Conservation (phyloP, 345 rosid genomes). For the Eucalyptus cladocalyx region DNA sequence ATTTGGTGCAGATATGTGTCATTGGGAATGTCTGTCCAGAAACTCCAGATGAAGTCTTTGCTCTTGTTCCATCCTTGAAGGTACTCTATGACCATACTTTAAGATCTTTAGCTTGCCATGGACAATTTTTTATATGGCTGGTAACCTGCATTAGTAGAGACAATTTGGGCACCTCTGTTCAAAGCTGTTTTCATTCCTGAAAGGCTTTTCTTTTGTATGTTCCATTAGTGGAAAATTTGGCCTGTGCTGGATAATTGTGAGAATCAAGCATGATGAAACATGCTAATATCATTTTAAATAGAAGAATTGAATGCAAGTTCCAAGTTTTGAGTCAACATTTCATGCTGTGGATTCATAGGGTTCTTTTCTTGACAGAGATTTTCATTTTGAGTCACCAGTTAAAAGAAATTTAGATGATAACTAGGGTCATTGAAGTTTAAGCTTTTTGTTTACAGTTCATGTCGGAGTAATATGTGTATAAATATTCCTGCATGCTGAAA, state of each 20-base stretch:
- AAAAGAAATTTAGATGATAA: neutral
- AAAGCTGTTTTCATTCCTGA: neutral
- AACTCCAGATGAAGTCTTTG: slow-evolving; percentile 60
- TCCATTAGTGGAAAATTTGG: neutral
- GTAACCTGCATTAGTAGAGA: neutral
- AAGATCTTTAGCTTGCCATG: neutral
- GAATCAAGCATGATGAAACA: neutral
- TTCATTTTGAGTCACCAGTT: neutral
- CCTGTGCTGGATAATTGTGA: neutral
- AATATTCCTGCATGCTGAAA: neutral
- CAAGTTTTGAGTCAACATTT: neutral
- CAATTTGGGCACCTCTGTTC: neutral
- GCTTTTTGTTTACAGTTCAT: neutral
- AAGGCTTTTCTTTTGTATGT: neutral
- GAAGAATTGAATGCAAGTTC: neutral
- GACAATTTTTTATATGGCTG: neutral
- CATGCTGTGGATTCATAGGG: neutral
- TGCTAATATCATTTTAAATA: neutral
- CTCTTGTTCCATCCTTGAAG: slow-evolving; percentile 73
- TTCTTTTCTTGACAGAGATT: neutral
- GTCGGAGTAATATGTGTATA: neutral
- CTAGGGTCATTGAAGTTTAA: neutral
- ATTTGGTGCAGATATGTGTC: slow-evolving; percentile 47
- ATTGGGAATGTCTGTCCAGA: slow-evolving; percentile 79
- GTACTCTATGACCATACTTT: slow-evolving; percentile 14